Base-by-base conservation (phyloP, 2,329 filamentous ascomycete species). In the Verticillium dahliae region DNA sequence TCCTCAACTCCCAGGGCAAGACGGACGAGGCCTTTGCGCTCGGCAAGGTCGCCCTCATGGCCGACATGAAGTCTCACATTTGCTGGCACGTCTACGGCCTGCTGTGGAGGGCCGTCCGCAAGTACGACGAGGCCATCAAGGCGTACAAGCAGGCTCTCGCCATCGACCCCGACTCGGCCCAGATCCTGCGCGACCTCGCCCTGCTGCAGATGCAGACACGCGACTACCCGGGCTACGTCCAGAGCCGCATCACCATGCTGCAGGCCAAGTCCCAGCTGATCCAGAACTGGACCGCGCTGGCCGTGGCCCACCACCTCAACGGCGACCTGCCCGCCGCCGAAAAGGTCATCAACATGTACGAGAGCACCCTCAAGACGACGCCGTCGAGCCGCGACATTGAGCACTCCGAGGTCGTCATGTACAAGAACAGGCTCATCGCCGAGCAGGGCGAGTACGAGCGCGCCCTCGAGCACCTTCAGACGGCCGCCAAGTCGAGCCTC, bases 31-130 rank as follows among this genome's bases (percentile, higher is more conserved):
- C 96, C 0, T 99, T 99, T 74, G 86, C 88, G 56, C 83, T 99
- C 63, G 94, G 91, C 71, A 99, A 97, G 79, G 85, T 92, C 67
- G 95, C 96, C 38, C 82, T 99, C 69, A 92, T 90, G 67, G 92
- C 93, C 70, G 93, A 98, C 75, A 98, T 99, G 93, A 97, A 96
- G 80, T 97, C 93, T 70, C 94, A 98, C 77, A 93, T 99, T 70
- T 98, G 93, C 82, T 99, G 95, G 95, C 96, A 99, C 76, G 95
- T 99, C 64, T 99, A 98, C 75, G 95, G 96, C 37, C 79, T 99
- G 68, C 84, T 99, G 58, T 98, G 96, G 78, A 89, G 94, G 59
- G 89, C 91, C 57, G 90, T 90, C 72, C 98, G 98, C 83, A 98
- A 99, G 78, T 98, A 96, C 70, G 95, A 98, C 75, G 95, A 98